phyloP scores from a whole-genome alignment of 2,329 filamentous ascomycete genomes.

The Fusarium sp. region DNA sequence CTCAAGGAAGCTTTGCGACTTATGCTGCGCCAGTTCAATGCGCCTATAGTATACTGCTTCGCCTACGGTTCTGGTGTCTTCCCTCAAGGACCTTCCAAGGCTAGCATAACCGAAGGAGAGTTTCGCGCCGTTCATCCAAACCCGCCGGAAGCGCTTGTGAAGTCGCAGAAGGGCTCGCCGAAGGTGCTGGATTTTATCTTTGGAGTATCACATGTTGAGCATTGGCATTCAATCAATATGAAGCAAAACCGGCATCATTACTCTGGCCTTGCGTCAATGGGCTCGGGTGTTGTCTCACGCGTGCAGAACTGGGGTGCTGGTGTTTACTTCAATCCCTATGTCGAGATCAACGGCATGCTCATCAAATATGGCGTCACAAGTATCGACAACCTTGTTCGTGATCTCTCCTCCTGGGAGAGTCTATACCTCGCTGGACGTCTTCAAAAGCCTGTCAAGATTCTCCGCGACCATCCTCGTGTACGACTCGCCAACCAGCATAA shows the following conservation, averaged over 20 bases:
- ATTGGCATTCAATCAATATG: slow-evolving; percentile 96
- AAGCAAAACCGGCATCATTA: slow-evolving; percentile 92
- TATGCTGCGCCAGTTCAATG: slow-evolving; percentile 90
- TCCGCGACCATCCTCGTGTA: slow-evolving; percentile 91
- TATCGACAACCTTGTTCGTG: slow-evolving; percentile 85
- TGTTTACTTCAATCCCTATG: slow-evolving; percentile 97
- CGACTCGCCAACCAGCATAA: slow-evolving; percentile 97
- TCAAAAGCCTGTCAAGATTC: slow-evolving; percentile 97
- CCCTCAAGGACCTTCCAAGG: slow-evolving; percentile 72
- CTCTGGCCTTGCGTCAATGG: slow-evolving; percentile 83
- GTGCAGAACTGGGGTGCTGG: slow-evolving; percentile 95
- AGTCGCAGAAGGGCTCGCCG: slow-evolving; percentile 85
- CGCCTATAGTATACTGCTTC: slow-evolving; percentile 95
- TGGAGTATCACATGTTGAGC: slow-evolving; percentile 91
- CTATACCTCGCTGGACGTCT: slow-evolving; percentile 95
- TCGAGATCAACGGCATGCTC: slow-evolving; percentile 92
- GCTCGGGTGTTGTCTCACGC: slow-evolving; percentile 84
- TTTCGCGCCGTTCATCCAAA: slow-evolving; percentile 80
- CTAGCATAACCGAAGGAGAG: slow-evolving; percentile 65
- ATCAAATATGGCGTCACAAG: slow-evolving; percentile 99
- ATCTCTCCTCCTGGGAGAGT: slow-evolving; percentile 91
- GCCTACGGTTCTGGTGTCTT: slow-evolving; percentile 98
- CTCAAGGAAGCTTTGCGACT: slow-evolving; percentile 91
- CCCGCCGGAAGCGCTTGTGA: slow-evolving; percentile 81
- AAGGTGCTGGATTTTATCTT: slow-evolving; percentile 99